Evolutionary conservation across 75 land plant genomes (phyloP).

Genomic region (Cryptomeria japonica): DNA sequence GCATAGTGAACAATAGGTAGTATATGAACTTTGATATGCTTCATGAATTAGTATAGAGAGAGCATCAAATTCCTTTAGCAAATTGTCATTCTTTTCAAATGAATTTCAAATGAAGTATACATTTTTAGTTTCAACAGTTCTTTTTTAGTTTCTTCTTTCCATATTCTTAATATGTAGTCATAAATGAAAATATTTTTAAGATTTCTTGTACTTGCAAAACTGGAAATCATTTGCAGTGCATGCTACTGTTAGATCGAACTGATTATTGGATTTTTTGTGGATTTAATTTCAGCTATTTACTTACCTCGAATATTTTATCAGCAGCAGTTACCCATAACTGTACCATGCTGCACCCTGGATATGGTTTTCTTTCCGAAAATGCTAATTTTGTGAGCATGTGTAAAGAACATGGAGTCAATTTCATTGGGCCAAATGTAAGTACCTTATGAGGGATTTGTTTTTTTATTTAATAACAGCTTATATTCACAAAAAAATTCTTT

Average conservation of each 20-base stretch:
- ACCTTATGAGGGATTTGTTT: neutral
- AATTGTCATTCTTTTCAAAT: neutral
- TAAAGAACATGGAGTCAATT: constrained; percentile 91
- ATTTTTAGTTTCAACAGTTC: neutral
- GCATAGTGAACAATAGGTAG: neutral
- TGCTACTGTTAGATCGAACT: neutral
- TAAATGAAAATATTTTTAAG: neutral
- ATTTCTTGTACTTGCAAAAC: neutral
- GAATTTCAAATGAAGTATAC: neutral
- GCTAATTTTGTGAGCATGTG: constrained; percentile 91
- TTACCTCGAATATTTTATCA: constrained; percentile 79
- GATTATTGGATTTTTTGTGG: constrained; percentile 8
- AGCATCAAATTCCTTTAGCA: neutral
- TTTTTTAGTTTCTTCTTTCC: neutral
- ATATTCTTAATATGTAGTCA: neutral
- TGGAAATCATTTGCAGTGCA: neutral
- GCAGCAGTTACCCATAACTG: constrained; percentile 80
- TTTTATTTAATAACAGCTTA: neutral
- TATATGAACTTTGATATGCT: neutral
- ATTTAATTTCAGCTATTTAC: constrained; percentile 54
- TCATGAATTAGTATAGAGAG: neutral
- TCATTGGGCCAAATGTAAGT: constrained; percentile 94
- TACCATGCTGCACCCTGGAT: constrained; percentile 97
- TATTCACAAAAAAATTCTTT: neutral
- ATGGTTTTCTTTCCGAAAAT: constrained; percentile 94